phyloP scores from a whole-genome alignment of 176 grass and related monocot species.

The Cymbopogon citratus region DNA sequence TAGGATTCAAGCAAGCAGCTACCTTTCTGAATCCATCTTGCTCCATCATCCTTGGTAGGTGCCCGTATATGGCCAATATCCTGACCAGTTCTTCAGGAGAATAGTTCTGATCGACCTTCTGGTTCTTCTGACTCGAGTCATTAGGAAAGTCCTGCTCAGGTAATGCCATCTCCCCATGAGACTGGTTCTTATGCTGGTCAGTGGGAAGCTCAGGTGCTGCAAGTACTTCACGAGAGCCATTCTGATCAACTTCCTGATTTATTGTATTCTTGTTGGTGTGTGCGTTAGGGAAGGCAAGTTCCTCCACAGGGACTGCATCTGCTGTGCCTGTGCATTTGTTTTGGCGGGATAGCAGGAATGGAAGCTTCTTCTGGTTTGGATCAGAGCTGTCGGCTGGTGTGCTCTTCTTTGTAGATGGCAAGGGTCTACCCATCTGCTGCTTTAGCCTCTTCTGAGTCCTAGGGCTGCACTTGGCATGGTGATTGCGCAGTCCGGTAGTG shows the following conservation, averaged over 20 bases:
- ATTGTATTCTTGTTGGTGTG: not conserved
- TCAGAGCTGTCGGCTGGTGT: not conserved
- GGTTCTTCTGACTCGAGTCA: not conserved
- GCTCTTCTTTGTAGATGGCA: conserved; percentile 7
- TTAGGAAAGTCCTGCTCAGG: not conserved
- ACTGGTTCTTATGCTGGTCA: not conserved
- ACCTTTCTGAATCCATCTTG: conserved; percentile 18
- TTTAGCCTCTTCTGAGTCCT: not conserved
- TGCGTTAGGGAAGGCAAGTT: not conserved
- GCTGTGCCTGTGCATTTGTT: not conserved
- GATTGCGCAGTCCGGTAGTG: not conserved
- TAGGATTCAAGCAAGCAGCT: conserved; percentile 22
- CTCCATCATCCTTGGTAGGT: conserved; percentile 4
- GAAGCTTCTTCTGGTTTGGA: conserved; percentile 23
- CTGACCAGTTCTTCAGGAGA: conserved; percentile 1
- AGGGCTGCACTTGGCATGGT: no score
- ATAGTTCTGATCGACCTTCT: not conserved
- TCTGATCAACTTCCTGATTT: conserved; percentile 6
- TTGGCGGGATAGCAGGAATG: not conserved
- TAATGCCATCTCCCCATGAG: not conserved
- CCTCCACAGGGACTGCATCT: not conserved
- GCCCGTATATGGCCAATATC: conserved; percentile 13
- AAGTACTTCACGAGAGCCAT: not conserved
- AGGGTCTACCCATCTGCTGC: not conserved
- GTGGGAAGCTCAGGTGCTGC: not conserved